A percentile compares a stretch with the other conserved stretches of the same genome.
phyloP scores from a whole-genome alignment of 2,329 filamentous ascomycete species.

The Neofusicoccum laricinum region DNA sequence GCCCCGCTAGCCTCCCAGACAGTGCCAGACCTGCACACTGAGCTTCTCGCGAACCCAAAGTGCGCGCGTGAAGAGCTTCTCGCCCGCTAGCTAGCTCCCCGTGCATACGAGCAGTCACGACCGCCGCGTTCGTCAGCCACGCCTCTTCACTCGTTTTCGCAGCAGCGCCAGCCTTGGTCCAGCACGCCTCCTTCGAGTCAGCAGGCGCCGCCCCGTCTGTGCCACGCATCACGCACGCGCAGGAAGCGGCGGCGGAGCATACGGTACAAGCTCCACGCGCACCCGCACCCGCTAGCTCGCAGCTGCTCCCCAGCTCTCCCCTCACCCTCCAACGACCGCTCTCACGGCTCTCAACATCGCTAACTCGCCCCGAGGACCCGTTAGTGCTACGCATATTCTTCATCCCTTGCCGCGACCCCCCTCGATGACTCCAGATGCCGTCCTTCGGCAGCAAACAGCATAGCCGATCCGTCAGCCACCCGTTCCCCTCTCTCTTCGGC shows the following conservation, averaged over 20 bases:
- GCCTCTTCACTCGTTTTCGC: not conserved
- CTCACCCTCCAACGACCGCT: not conserved
- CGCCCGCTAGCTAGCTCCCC: not conserved
- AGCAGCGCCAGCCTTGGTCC: not conserved
- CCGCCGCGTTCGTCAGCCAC: slow-evolving; percentile 3
- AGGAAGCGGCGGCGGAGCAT: slow-evolving; percentile 7
- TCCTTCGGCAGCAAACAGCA: slow-evolving; percentile 16
- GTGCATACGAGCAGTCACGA: slow-evolving; percentile 2
- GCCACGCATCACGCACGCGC: not conserved
- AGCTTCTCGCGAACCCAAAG: not conserved
- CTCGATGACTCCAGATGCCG: slow-evolving; percentile 17
- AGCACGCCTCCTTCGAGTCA: not conserved
- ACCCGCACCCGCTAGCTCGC: not conserved
- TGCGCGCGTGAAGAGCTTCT: not conserved
- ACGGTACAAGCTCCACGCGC: slow-evolving; percentile 2
- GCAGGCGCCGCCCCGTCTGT: not conserved
- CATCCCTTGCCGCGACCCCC: slow-evolving; percentile 8
- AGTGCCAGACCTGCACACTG: not conserved
- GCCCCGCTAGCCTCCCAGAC: slow-evolving; percentile 2
- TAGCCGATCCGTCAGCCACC: slow-evolving; percentile 71
- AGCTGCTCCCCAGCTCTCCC: not conserved
- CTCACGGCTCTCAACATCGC: slow-evolving; percentile 7
- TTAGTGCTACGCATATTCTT: slow-evolving; percentile 15
- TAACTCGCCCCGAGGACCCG: not conserved
- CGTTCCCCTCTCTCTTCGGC: slow-evolving; percentile 70